Conservation (phyloP, 768 basidiomycete species). For the Tephrocybe sp. region DNA sequence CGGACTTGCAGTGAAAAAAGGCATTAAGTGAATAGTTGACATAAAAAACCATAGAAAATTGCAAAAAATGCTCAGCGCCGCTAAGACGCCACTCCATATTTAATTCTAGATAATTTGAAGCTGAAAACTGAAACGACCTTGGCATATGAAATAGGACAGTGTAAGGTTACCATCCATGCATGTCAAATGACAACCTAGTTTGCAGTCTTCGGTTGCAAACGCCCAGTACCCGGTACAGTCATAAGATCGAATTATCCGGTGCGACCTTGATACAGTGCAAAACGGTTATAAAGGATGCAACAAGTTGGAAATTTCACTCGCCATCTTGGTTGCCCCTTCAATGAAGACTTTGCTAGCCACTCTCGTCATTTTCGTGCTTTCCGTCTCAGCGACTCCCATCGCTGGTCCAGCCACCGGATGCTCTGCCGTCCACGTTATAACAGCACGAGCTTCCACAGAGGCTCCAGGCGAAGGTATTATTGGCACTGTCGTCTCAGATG, state of each 20-base stretch:
- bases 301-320: neutral
- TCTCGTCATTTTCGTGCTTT: constrained; percentile 2
- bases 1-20: neutral
- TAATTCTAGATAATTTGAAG: too few relatives aligned
- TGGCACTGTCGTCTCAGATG: constrained; percentile 13
- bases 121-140: too few relatives aligned
- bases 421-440: constrained; percentile 19
- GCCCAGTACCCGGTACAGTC: constrained; percentile 2
- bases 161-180: neutral
- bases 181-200: neutral
- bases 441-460: constrained; percentile 19
- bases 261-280: neutral
- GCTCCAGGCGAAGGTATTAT: constrained; percentile 19
- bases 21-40: neutral
- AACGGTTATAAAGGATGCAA: neutral
- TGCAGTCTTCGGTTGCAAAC: constrained; percentile 1
- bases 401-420: constrained; percentile 13
- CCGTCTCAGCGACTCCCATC: constrained; percentile 4
- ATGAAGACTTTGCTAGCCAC: constrained; percentile 5
- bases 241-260: neutral
- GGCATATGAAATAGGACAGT: too few relatives aligned
- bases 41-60: too few relatives aligned
- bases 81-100: too few relatives aligned
- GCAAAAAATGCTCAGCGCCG: too few relatives aligned
- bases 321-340: neutral